phyloP scores from a whole-genome alignment of 2,329 filamentous ascomycete species.

The Hypoxylon sp. region DNA sequence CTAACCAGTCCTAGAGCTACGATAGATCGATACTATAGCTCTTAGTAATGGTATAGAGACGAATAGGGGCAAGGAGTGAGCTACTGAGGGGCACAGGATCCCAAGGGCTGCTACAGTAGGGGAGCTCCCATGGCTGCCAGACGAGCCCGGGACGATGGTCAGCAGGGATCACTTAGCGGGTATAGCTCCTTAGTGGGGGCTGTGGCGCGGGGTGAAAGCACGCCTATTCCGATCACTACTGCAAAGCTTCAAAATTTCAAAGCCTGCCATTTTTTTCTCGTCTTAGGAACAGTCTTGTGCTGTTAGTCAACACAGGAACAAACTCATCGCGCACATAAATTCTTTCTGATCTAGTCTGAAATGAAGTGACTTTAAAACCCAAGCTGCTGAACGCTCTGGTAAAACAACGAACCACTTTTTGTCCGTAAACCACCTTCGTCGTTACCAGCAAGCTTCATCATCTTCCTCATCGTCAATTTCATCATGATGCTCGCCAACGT shows the following conservation, averaged over 20 bases:
- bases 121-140: too few relatives aligned
- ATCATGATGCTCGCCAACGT: slow-evolving; percentile 47
- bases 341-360: background rate
- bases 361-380: slow-evolving; percentile 11
- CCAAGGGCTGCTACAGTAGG: too few relatives aligned
- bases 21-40: too few relatives aligned
- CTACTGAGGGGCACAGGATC: too few relatives aligned
- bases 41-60: too few relatives aligned
- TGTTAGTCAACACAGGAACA: background rate
- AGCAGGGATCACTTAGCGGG: too few relatives aligned
- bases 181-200: too few relatives aligned
- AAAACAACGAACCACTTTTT: background rate
- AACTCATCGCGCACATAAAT: background rate
- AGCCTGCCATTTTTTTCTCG: background rate
- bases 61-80: too few relatives aligned
- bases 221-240: slow-evolving; percentile 3
- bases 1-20: too few relatives aligned
- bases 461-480: background rate
- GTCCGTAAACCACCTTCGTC: background rate
- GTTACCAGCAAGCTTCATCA: background rate
- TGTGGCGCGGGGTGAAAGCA: slow-evolving; percentile 11
- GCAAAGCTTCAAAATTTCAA: slow-evolving; percentile 12
- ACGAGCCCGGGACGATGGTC: too few relatives aligned
- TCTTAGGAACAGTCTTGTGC: background rate
- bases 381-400: background rate